Base-by-base conservation (phyloP, 1,284 basidiomycete species). In the Neotropicomus parvogracilis region DNA sequence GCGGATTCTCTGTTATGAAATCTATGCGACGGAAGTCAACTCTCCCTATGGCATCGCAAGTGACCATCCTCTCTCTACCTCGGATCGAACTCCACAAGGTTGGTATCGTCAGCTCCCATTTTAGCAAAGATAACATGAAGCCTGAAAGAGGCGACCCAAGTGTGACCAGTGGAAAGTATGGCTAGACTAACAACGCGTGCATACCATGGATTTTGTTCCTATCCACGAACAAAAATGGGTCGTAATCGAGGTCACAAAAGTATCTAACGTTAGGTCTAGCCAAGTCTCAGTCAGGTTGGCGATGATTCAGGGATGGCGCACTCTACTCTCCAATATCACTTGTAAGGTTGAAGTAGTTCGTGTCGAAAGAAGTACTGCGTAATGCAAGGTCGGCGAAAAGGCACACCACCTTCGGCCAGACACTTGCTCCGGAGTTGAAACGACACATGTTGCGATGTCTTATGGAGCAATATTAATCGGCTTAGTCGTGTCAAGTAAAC, bases 301-400 rank as follows among this genome's bases (percentile, higher is more conserved):
- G 28, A 40, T 43, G 6, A 47, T 68, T 24, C 20, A 52, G 41
- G 26, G 6, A 44, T 19, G 10, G 29, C 67, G 58, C 45, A 72
- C 77, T 81, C 77, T 66, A 91, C 82, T 60, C 84, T 74, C 91
- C 91, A 93, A 67, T 93, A 93, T 70, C 89, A 94, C 45, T 87
- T 81, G 63, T 85, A 89, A 27, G 78, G 73, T 46, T 78, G 72
- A 19, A 91, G 68, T 7, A 90, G 66, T 44, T 84, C 81, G 59
- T 94, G 90, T 34, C 78, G 74, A 70, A 82, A 92, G 70, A 91
- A 88, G 69, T 82, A 88, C 83, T 87, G 53, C 6, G 44, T 24
- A 45, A 41, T 36, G 34, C 43, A 37, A 44, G 21, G 26, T 56
- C 34, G 59, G 46, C 24, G n/a, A 33, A 38, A 24, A n/a, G 14